Evolutionary conservation across 1,139 yeast species (phyloP), one percentile per base, ranked within the genome.

Genomic region (Magnusiomyces paraingens): DNA sequence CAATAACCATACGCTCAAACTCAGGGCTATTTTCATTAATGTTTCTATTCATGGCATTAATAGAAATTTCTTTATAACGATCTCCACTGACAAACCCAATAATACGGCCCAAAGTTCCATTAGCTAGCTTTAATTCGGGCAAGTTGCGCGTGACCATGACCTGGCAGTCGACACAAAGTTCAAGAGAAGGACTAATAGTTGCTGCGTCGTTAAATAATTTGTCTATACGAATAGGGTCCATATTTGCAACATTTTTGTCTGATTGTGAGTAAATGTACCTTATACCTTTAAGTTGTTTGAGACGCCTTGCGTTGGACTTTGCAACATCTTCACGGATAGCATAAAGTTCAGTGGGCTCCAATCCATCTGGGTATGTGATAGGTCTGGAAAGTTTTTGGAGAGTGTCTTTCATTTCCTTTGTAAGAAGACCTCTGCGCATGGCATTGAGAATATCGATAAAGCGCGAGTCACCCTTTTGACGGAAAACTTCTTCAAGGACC

Each of bases 401-500:
- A 54, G 76, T 73, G 0, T 58, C 56, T 1, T 74, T 71, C 53
- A 82, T 73, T 1, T 73, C 71, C 0, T 70, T 68, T n/a, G 77
- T 73, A 45, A 87, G 67, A 10, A 76, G 69, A 4, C 95, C 96
- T 57, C 77, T 70, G 65, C 97, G 77, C 61, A 90, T 74, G 1
- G 84, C 79, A 64, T 89, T 88, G 59, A 90, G 75, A 81, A 90
- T 84, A 50, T 80, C 79, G 51, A 88, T 81, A 57, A 90, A 76
- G 53, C 78, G 80, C 44, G 71, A 76, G 64, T 91, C 97, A 17
- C 94, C 95, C 64, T 83, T 82, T 67, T 93, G 99, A 59, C 99
- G 80, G 68, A 88, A 94, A n/a, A 93, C 93, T 60, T 84, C 86
- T 55, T 79, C 77, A 53, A 93, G 71, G 41, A 83, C 79, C 48